Evolutionary conservation across 2,329 filamentous ascomycete species (phyloP).

Genomic region (Fusarium xyrophilum): DNA sequence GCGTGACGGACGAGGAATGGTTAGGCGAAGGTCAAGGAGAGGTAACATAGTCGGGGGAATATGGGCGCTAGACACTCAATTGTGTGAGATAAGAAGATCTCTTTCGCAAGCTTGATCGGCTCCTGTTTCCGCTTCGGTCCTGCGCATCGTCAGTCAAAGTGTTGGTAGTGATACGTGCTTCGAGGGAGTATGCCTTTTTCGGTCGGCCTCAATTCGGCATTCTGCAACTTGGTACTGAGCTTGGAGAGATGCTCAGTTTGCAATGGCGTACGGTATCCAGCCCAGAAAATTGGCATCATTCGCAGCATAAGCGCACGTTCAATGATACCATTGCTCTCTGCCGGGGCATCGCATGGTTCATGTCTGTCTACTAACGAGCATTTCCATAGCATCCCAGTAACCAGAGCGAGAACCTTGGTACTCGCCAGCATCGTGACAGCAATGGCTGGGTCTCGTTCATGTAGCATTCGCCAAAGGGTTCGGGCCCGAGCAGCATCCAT

Average conservation of each 20-base stretch:
- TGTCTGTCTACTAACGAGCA: background rate
- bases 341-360: background rate
- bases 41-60: background rate
- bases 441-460: background rate
- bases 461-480: background rate
- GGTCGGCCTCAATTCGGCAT: background rate
- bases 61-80: background rate
- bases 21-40: background rate
- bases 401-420: background rate
- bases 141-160: background rate
- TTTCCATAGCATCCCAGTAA: background rate
- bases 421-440: background rate
- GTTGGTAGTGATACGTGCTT: accelerated
- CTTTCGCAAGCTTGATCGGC: background rate
- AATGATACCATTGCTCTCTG: background rate
- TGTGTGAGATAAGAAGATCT: background rate
- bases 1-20: background rate
- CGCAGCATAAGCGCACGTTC: background rate
- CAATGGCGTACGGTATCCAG: background rate
- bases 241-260: background rate
- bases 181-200: background rate
- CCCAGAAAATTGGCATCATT: background rate
- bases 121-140: background rate
- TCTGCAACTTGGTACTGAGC: background rate
- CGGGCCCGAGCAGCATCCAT: background rate